Conservation (phyloP, 331 rosid species). For the Stylosanthes scabra region DNA sequence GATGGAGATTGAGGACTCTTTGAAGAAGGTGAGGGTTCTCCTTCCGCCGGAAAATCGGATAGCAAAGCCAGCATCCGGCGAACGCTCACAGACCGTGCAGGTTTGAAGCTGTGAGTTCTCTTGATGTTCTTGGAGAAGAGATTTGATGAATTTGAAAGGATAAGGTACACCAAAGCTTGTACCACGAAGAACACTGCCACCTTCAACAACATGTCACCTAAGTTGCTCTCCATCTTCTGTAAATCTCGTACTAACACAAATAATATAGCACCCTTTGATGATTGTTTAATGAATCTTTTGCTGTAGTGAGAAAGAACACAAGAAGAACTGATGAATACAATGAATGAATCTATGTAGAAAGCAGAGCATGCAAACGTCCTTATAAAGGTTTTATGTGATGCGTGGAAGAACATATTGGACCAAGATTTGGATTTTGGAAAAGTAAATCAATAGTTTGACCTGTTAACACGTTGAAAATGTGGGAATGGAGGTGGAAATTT, state of each 20-base stretch:
- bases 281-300: constrained; percentile 5
- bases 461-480: neutral
- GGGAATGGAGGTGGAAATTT: constrained; percentile 26
- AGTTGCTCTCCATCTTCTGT: constrained; percentile 48
- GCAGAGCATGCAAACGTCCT: constrained; percentile 1
- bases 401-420: constrained; percentile 32
- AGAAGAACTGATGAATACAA: neutral
- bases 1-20: constrained; percentile 37
- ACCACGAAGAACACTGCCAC: constrained; percentile 56
- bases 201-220: constrained; percentile 54
- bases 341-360: constrained; percentile 23
- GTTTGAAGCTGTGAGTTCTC: constrained; percentile 61
- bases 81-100: constrained; percentile 61
- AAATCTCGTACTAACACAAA: neutral
- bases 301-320: neutral
- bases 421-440: constrained; percentile 28
- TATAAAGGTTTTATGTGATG: constrained; percentile 25
- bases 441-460: constrained; percentile 24
- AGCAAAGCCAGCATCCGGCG: constrained; percentile 63
- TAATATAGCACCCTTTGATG: neutral
- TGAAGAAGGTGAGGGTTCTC: constrained; percentile 61
- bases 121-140: constrained; percentile 59
- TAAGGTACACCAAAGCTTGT: constrained; percentile 65
- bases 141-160: constrained; percentile 67
- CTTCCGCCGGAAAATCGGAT: constrained; percentile 63